Conservation (phyloP, 139 green algal species). For the Bryopsis sp. region DNA sequence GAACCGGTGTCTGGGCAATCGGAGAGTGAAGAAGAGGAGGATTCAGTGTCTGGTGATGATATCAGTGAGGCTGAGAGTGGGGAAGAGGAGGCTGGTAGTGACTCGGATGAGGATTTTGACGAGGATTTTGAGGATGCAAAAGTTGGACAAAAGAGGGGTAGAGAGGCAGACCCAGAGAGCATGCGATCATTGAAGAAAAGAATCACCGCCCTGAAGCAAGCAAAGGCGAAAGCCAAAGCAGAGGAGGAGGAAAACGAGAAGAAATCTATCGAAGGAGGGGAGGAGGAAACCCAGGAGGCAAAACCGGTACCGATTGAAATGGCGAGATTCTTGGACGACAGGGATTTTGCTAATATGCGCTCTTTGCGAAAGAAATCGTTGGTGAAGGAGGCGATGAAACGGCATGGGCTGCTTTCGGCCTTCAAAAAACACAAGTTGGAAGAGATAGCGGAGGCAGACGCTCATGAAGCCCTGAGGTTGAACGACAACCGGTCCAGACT, state of each 20-base stretch:
- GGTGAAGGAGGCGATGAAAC: not conserved
- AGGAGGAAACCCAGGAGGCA: conserved; percentile 27
- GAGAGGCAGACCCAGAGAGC: not conserved
- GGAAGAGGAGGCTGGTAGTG: not conserved
- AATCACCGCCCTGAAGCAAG: conserved; percentile 27
- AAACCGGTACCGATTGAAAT: conserved; percentile 4
- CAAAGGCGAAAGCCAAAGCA: too few species aligned
- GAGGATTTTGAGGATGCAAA: not conserved
- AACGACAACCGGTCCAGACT: not conserved
- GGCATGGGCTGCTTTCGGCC: not conserved
- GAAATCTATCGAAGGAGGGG: not conserved
- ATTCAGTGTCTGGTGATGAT: conserved; percentile 18
- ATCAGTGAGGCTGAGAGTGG: conserved; percentile 3
- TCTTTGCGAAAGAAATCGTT: conserved; percentile 22
- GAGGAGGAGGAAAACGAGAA: too few species aligned
- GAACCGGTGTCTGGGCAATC: too few species aligned
- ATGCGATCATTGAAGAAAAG: not conserved
- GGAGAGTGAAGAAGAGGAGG: conserved; percentile 27
- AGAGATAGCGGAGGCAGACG: conserved; percentile 12
- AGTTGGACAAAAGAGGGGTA: not conserved
- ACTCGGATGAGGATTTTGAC: conserved; percentile 15
- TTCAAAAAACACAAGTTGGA: not conserved
- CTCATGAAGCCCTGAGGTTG: not conserved
- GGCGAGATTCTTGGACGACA: conserved; percentile 49
- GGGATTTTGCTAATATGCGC: conserved; percentile 70